Evolutionary conservation across 2,329 filamentous ascomycete genomes (phyloP).

Genomic region (Sphaerulina populicola): DNA sequence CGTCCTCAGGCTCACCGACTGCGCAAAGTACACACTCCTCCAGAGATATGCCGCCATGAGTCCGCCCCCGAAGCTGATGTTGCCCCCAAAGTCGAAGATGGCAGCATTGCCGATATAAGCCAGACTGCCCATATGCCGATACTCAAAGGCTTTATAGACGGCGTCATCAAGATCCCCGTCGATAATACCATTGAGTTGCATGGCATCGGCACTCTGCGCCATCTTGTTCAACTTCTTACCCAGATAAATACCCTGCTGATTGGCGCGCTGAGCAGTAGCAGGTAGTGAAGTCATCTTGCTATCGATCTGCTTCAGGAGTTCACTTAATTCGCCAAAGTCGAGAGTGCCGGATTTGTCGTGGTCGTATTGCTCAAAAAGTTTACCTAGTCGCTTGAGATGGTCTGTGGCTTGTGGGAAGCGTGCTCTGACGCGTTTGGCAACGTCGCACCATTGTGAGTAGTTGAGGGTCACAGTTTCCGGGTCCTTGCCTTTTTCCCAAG

Average conservation of each 20-base stretch:
- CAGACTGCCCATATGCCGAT: constrained; percentile 80
- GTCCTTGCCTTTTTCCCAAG: constrained; percentile 86
- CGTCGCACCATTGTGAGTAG: constrained; percentile 78
- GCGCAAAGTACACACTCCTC: constrained; percentile 93
- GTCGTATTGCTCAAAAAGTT: constrained; percentile 85
- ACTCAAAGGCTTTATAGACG: constrained; percentile 90
- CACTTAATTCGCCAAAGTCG: constrained; percentile 83
- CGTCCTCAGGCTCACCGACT: constrained; percentile 89
- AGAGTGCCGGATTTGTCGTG: constrained; percentile 86
- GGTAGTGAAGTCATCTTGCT: constrained; percentile 88
- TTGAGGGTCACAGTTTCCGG: constrained; percentile 79
- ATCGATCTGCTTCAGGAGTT: constrained; percentile 87
- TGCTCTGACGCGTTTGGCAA: constrained; percentile 74
- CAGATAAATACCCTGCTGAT: constrained; percentile 91
- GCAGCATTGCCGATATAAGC: constrained; percentile 96
- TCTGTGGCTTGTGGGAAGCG: constrained; percentile 84
- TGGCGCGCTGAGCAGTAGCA: constrained; percentile 88
- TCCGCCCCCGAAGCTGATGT: constrained; percentile 65
- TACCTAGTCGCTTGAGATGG: constrained; percentile 82
- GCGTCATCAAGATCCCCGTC: constrained; percentile 88
- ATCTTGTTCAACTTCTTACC: constrained; percentile 91
- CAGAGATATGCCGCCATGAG: constrained; percentile 91
- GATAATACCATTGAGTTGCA: constrained; percentile 69
- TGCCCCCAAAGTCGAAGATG: constrained; percentile 80
- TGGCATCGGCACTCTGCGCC: constrained; percentile 64